phyloP scores from a whole-genome alignment of 2,329 filamentous ascomycete species.

The Cercospora sp. region DNA sequence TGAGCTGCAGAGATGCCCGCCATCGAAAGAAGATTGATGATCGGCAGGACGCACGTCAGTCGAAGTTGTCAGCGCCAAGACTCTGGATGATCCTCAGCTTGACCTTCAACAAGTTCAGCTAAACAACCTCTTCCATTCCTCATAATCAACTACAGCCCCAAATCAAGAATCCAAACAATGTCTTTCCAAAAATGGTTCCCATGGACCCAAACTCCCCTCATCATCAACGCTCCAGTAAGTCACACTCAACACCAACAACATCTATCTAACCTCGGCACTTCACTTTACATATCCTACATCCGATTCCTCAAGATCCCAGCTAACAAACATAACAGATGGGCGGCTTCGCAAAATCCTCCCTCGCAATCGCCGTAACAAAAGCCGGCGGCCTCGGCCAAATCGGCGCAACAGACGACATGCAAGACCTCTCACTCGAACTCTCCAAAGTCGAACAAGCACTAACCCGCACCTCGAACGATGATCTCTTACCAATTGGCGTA shows the following conservation, averaged over 20 bases:
- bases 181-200: constrained; percentile 15
- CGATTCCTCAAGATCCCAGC: too few species aligned
- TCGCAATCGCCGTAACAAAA: constrained; percentile 61
- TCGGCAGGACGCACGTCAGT: not conserved
- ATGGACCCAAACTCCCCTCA: constrained; percentile 23
- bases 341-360: constrained; percentile 54
- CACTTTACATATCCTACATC: too few species aligned
- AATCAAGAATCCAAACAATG: not conserved
- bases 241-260: not conserved
- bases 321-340: constrained; percentile 19
- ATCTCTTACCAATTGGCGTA: constrained; percentile 55
- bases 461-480: constrained; percentile 7
- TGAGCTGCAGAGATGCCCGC: not conserved
- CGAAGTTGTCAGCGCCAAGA: not conserved
- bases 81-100: not conserved
- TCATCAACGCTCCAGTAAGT: constrained; percentile 29
- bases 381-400: constrained; percentile 53
- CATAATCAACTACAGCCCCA: too few species aligned
- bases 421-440: constrained; percentile 24
- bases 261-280: not conserved
- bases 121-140: not conserved
- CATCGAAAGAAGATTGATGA: not conserved
- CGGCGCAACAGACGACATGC: constrained; percentile 41
- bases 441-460: constrained; percentile 22
- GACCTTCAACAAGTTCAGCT: not conserved